Evolutionary conservation across 2,329 filamentous ascomycete genomes (phyloP).

Genomic region (Harringtonia aguacate): DNA sequence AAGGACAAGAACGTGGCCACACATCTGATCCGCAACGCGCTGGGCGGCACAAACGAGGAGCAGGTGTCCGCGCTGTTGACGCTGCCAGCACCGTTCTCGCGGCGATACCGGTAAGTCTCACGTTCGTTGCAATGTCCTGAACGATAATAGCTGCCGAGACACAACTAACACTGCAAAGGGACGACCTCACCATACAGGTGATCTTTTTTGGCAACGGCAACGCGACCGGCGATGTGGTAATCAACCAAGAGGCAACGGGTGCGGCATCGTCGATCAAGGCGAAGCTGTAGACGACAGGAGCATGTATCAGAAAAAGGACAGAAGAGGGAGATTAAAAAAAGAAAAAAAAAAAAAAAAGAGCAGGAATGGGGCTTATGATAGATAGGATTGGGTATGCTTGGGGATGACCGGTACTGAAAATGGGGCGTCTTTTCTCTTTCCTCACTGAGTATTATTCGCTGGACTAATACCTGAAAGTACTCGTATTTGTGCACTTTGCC

Average conservation of each 20-base stretch:
- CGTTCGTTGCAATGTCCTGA: background rate
- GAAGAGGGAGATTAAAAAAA: background rate
- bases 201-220: slow-evolving; percentile 90
- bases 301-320: background rate
- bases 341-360: background rate
- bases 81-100: slow-evolving; percentile 79
- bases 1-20: slow-evolving; percentile 95
- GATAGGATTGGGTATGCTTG: no score
- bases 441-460: no score
- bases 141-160: no score
- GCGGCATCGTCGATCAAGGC: slow-evolving; percentile 21
- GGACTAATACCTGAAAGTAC: no score
- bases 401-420: no score
- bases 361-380: background rate
- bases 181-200: slow-evolving; percentile 94
- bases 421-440: no score
- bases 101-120: slow-evolving; percentile 67
- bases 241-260: slow-evolving; percentile 82
- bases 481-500: no score
- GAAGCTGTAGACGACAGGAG: slow-evolving; percentile 18
- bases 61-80: slow-evolving; percentile 89
- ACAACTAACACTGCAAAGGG: slow-evolving; percentile 42
- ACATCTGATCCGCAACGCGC: slow-evolving; percentile 86
- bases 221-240: slow-evolving; percentile 63
- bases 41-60: slow-evolving; percentile 87